These are phyloP conservation scores for Anisodus acutangulus DNA, from an alignment of 257 asterid genomes.

Conservation along the genomic window DNA sequence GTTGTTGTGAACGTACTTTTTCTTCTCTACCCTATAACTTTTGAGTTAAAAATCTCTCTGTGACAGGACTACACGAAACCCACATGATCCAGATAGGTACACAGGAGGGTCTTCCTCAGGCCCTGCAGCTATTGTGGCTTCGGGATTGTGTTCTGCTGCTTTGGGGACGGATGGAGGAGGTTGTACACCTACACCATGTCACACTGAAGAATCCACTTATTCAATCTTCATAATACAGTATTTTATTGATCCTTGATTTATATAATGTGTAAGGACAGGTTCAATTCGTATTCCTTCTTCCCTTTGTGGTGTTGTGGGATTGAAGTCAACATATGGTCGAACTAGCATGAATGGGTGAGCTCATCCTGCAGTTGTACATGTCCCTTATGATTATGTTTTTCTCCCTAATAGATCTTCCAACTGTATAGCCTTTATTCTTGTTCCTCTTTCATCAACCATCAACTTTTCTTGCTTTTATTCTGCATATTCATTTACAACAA, in stretches of 20 bases:
- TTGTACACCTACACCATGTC: conserved; percentile 45
- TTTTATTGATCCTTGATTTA: conserved; percentile 35
- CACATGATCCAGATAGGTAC: conserved; percentile 92
- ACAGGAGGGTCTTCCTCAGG: conserved; percentile 99
- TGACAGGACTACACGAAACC: conserved; percentile 93
- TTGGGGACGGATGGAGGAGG: conserved; percentile 99
- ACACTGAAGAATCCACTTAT: conserved; percentile 36
- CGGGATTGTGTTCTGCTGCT: conserved; percentile 97
- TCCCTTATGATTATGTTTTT: background rate
- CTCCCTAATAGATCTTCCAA: background rate
- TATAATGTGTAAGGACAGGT: conserved; percentile 57
- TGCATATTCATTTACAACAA: background rate
- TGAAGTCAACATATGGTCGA: conserved; percentile 90
- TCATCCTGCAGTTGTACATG: background rate
- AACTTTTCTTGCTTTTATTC: background rate
- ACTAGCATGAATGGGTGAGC: conserved; percentile 85
- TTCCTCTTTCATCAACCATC: conserved; percentile 13
- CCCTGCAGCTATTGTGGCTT: conserved; percentile 95
- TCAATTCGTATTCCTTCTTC: conserved; percentile 97
- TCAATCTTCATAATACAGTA: conserved; percentile 24
- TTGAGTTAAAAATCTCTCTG: background rate
- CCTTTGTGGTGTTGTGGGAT: conserved; percentile 94
- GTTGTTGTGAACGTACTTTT: background rate
- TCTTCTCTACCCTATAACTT: background rate
- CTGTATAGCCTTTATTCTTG: background rate